phyloP scores from a whole-genome alignment of 768 basidiomycete genomes.

The Coprinopsis cinerea region DNA sequence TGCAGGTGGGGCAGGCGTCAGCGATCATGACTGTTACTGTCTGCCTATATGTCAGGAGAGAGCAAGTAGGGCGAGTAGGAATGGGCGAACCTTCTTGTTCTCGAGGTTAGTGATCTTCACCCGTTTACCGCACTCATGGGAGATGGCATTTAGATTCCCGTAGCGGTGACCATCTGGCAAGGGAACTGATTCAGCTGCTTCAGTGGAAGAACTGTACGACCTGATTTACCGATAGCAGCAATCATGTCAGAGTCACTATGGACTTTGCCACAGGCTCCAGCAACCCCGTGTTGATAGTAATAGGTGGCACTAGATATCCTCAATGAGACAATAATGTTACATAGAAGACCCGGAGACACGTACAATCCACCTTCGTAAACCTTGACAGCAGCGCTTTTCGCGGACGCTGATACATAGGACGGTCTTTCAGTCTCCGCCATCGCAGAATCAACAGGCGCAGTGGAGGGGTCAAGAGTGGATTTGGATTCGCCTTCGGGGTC shows the following conservation, averaged over 20 bases:
- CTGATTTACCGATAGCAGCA: constrained; percentile 54
- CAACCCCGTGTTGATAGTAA: constrained; percentile 63
- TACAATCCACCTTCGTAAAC: constrained; percentile 42
- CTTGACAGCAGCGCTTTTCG: constrained; percentile 9
- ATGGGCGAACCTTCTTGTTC: constrained; percentile 54
- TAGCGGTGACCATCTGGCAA: constrained; percentile 45
- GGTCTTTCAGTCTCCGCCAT: constrained; percentile 10
- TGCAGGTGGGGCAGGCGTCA: constrained; percentile 81
- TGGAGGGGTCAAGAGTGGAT: too few species aligned
- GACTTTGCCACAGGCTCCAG: constrained; percentile 74
- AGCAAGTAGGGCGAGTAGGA: too few species aligned
- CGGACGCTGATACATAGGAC: constrained; percentile 13
- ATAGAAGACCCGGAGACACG: too few species aligned
- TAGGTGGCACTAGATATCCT: constrained; percentile 47
- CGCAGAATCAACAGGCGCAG: too few species aligned
- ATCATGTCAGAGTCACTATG: constrained; percentile 53
- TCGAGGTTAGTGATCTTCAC: constrained; percentile 59
- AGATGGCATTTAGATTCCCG: constrained; percentile 39
- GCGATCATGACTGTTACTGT: constrained; percentile 60
- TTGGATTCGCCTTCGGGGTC: too few species aligned
- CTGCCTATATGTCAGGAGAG: constrained; percentile 13
- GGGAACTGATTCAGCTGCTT: constrained; percentile 7
- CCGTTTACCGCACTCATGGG: constrained; percentile 57
- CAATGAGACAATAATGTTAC: constrained; percentile 6
- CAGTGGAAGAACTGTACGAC: constrained; percentile 1